Conservation (phyloP, 345 rosid species). For the Firmiana major region DNA sequence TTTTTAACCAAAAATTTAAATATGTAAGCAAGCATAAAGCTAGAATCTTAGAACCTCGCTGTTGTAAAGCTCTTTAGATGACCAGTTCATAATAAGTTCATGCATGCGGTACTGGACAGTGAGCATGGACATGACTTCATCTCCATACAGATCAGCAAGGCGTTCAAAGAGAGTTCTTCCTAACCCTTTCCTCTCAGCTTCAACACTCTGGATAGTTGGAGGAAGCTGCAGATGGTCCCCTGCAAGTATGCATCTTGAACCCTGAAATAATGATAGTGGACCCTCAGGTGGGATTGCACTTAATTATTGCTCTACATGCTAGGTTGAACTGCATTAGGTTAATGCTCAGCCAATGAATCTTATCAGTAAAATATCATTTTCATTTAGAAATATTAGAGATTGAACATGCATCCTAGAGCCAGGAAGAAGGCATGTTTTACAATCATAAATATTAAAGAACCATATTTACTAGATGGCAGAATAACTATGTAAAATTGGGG, state of each 20-base stretch:
- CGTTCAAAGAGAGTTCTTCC: conserved; percentile 97
- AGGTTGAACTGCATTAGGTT: background rate
- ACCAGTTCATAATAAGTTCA: conserved; percentile 97
- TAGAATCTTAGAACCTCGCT: conserved; percentile 47
- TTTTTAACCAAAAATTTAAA: conserved; percentile 7
- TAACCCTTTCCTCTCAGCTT: conserved; percentile 91
- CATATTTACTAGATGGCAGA: background rate
- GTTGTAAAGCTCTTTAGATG: conserved; percentile 80
- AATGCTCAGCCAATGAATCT: background rate
- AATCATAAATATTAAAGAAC: background rate
- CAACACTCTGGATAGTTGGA: conserved; percentile 88
- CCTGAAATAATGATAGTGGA: conserved; percentile 34
- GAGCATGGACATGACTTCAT: conserved; percentile 81
- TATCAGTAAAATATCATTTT: background rate
- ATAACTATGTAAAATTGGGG: background rate
- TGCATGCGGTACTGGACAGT: conserved; percentile 98
- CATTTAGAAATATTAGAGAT: background rate
- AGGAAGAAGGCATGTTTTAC: background rate
- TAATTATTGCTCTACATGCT: background rate
- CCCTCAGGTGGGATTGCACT: background rate
- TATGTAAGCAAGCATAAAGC: conserved; percentile 4
- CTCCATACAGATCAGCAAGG: conserved; percentile 71
- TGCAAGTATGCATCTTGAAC: conserved; percentile 86
- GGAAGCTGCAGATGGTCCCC: conserved; percentile 99
- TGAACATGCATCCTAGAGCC: background rate